phyloP scores from a whole-genome alignment of 2,329 filamentous ascomycete genomes.

The Mycogone perniciosa region DNA sequence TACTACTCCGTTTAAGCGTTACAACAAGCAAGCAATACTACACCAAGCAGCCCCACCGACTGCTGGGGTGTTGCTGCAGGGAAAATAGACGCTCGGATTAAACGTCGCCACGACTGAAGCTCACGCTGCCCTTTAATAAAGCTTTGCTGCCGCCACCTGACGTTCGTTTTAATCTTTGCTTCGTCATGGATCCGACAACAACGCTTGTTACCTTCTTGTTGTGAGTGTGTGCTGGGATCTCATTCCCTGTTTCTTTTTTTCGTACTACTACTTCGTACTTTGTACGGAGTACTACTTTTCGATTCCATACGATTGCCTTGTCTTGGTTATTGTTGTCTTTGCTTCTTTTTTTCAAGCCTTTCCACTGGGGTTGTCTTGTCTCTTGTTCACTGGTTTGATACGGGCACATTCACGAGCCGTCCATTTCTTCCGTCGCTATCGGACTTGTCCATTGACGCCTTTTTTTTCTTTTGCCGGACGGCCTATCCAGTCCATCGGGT shows the following conservation, averaged over 20 bases:
- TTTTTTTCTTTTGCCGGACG: neutral
- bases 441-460: neutral
- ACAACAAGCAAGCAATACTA: neutral
- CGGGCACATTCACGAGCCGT: neutral
- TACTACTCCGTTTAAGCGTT: neutral
- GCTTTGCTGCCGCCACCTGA: neutral
- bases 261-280: constrained; percentile 16
- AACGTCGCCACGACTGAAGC: neutral
- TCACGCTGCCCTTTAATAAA: neutral
- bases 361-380: neutral
- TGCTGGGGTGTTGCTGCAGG: neutral
- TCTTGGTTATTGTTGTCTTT: constrained; percentile 5
- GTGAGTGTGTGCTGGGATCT: constrained; percentile 42
- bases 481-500: neutral
- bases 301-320: constrained; percentile 10
- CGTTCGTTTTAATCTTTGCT: constrained; percentile 1
- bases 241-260: constrained; percentile 17
- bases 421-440: neutral
- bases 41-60: neutral
- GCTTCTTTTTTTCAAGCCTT: constrained; percentile 1
- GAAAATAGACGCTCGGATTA: constrained; percentile 5
- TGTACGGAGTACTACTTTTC: constrained; percentile 14
- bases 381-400: constrained; percentile 5
- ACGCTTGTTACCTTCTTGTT: constrained; percentile 64
- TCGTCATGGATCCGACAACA: constrained; percentile 52